Evolutionary conservation across 1,284 basidiomycete species (phyloP), one percentile per base, ranked within the genome.

Genomic region (Mycena citricolor): DNA sequence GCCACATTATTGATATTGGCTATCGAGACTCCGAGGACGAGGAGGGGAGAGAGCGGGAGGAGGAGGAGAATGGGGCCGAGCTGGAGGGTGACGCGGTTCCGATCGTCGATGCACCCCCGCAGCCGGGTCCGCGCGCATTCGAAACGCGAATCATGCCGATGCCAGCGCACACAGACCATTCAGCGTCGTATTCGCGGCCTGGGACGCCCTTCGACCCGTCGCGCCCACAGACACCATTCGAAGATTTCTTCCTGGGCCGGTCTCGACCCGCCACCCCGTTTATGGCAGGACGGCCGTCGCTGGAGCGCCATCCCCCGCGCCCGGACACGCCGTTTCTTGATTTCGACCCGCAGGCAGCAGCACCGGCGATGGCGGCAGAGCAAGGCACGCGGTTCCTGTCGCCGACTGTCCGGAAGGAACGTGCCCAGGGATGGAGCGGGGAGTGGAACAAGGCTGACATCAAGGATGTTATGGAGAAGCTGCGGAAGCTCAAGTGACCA

Each of bases 361-460:
- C 32, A 23, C 23, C 32, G 7, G 46, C 20, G 20, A n/a, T 31
- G 8, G 33, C 17, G 14, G 36, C 28, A 23, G n/a, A n/a, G n/a
- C n/a, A n/a, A n/a, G n/a, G n/a, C n/a, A 26, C 22, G 25, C 35
- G 33, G 7, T 39, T 17, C 14, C 31, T 39, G 20, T 20, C 39
- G 1, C 40, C 38, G 20, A 42, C 32, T 5, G 40, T 50, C 8
- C 38, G 48, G 25, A 36, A 29, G 22, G 50, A 52, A 36, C 48
- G 48, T 14, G 45, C 41, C 25, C 52, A 51, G 39, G 48, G 48
- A 25, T 54, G 52, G 52, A 54, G 52, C 42, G 52, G 52, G n/a
- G 52, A 54, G 42, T 54, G 52, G 52, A 54, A 54, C 30, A 47
- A 51, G 37, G 19, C 28, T 10, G 52, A 54, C 28, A 54, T 54